Base-by-base conservation (phyloP, 768 basidiomycete genomes). In the Amanita phalloides region DNA sequence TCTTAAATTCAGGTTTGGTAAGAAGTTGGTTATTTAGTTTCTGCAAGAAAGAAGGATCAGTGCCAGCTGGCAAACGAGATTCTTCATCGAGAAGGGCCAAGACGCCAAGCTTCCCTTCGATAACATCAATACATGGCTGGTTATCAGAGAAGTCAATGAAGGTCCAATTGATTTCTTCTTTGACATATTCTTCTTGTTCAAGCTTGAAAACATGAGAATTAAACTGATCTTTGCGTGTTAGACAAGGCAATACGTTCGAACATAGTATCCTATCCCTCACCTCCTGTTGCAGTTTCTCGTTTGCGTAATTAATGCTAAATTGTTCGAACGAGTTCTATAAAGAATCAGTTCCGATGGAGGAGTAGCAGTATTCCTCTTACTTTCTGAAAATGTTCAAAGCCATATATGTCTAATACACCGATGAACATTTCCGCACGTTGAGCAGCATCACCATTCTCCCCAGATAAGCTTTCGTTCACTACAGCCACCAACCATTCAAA, bases 101-200 rank as follows among this genome's bases (percentile, higher is more conserved):
- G 33, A 99, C 89, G 54, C 96, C 96, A 53, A 99, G 81, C 66
- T 85, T 97, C 56, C 95, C 90, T 71, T 98, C 96, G 61, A 99
- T 97, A 56, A 96, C 85, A 64, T 99, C 90, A 68, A 99, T 99
- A 66, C 95, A 97, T 39, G 92, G 92, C 62, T 98, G 96, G 62
- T 99, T 99, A 68, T 99, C 96, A 8, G 90, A 90, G 67, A 96
- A 99, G 61, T 98, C 95, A 65, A 99, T 99, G 69, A 98, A 98
- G 7, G 90, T 97, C 96, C 96, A 99, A 65, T 96, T 92, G 64
- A 99, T 99, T 67, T 96, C 77, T 64, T 99, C 96, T 57, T 95
- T 90, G 48, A 98, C 82, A 62, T 99, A 99, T 69, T 99, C 96
- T 65, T 98, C 96, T 72, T 99, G 96, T 64, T 99, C 96, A 38